Conservation (phyloP, 2,329 filamentous ascomycete genomes). For the Ophiostoma sp. region DNA sequence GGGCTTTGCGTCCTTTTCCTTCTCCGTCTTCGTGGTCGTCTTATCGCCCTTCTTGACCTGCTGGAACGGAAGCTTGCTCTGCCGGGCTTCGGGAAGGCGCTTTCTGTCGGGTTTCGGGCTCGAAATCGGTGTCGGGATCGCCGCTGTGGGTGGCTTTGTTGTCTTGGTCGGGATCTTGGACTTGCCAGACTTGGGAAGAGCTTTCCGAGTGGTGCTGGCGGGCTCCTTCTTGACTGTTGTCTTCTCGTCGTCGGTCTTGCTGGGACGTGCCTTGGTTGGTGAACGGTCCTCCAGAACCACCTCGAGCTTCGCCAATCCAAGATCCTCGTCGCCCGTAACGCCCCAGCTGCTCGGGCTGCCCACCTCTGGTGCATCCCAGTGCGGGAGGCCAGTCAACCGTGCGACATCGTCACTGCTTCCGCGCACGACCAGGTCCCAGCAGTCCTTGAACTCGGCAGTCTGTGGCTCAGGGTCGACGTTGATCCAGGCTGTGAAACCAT, state of each 20-base stretch:
- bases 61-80: constrained; percentile 52
- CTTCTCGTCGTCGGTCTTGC: constrained; percentile 32
- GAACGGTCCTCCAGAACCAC: constrained; percentile 44
- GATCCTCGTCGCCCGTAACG: constrained; percentile 46
- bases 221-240: constrained; percentile 16
- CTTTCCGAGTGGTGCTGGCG: background rate
- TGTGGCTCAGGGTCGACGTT: constrained; percentile 84
- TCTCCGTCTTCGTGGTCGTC: background rate
- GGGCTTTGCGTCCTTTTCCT: background rate
- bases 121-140: constrained; percentile 58
- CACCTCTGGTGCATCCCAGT: constrained; percentile 58
- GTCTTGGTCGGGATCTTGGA: background rate
- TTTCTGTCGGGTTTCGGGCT: constrained; percentile 51
- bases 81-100: constrained; percentile 48
- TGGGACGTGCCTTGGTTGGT: constrained; percentile 2
- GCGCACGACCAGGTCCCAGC: constrained; percentile 87
- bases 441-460: constrained; percentile 82
- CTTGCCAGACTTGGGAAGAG: background rate
- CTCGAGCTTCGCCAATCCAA: constrained; percentile 41
- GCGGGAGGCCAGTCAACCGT: constrained; percentile 63
- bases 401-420: constrained; percentile 89
- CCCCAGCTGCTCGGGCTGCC: constrained; percentile 44
- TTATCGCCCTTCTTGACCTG: constrained; percentile 23
- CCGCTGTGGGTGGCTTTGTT: constrained; percentile 42
- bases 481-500: constrained; percentile 91